Evolutionary conservation across 441 rosid genomes (phyloP), one percentile per base, ranked within the genome.

Genomic region (Gossypium davidsonii): DNA sequence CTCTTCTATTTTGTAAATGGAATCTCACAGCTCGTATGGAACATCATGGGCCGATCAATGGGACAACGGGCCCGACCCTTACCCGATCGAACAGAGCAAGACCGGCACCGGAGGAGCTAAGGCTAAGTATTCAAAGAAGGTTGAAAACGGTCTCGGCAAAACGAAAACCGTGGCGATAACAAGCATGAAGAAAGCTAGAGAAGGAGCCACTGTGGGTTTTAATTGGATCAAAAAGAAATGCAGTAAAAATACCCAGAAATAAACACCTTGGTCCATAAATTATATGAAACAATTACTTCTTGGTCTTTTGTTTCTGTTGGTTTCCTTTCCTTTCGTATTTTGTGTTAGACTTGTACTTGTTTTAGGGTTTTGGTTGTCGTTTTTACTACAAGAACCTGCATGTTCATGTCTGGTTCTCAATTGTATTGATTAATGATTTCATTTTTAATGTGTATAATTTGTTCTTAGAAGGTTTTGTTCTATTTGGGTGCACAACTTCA

Each of bases 11-110:
- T 21, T 9, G 5, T 10, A 21, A 25, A 71, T 71, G 67, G 74
- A 71, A 48, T 37, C 74, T 1, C 23, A 23, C 71, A 11, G 49
- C n/a, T 73, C 70, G 3, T 52, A 26, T 21, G 79, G 78, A 15
- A 75, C 74, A 62, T 15, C 79, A 2, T 81, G 81, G 84, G 81
- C 81, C n/a, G 79, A 78, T 70, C 84, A 78, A 46, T 73, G 81
- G 77, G 79, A 78, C 51, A 12, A 31, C 65, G 73, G 14, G 7
- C 65, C 20, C 3, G 73, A 15, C 3, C 48, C 57, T 17, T 15
- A 1, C 6, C 65, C 58, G 3, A 31, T 46, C 12, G 65, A 61
- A 18, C 31, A 57, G 60, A 62, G 39, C 53, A 69, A 49, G 39
- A 17, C 1, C 10, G 52, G 65, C 44, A 49, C 23, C 0, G 66